These are phyloP conservation scores for Xylariomycetidae sp. DNA, from an alignment of 2,329 filamentous ascomycete species.

Conservation along the genomic window DNA sequence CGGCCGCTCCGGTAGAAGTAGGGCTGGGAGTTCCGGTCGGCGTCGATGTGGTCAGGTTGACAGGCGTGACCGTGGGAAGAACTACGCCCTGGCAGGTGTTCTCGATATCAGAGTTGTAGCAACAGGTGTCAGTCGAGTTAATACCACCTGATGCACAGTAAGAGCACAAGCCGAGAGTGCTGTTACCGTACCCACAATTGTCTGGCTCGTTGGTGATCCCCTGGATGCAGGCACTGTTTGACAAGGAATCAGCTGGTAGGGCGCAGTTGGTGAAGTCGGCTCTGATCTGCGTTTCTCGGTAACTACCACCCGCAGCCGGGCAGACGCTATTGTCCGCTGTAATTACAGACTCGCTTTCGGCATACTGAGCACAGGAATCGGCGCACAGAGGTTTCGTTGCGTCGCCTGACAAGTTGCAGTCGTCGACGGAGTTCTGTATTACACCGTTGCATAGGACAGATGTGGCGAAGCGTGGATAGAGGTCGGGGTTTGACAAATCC, in stretches of 20 bases:
- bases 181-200: constrained; percentile 78
- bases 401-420: constrained; percentile 60
- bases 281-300: constrained; percentile 71
- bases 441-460: constrained; percentile 91
- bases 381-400: constrained; percentile 76
- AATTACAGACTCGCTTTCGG: constrained; percentile 82
- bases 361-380: constrained; percentile 79
- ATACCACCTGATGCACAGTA: constrained; percentile 79
- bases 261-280: constrained; percentile 91
- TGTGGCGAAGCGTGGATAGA: constrained; percentile 90
- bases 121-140: constrained; percentile 94
- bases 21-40: constrained; percentile 42
- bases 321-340: constrained; percentile 70
- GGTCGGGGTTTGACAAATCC: constrained; percentile 67
- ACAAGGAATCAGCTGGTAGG: constrained; percentile 72
- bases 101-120: constrained; percentile 73
- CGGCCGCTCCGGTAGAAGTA: constrained; percentile 25
- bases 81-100: constrained; percentile 67
- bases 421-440: constrained; percentile 74
- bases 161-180: constrained; percentile 70
- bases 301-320: constrained; percentile 52
- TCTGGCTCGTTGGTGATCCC: constrained; percentile 74
- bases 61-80: constrained; percentile 68
- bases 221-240: constrained; percentile 63
- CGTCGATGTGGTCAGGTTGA: constrained; percentile 49